Conservation (phyloP, 1,284 basidiomycete species). For the Agroathelia rolfsii region DNA sequence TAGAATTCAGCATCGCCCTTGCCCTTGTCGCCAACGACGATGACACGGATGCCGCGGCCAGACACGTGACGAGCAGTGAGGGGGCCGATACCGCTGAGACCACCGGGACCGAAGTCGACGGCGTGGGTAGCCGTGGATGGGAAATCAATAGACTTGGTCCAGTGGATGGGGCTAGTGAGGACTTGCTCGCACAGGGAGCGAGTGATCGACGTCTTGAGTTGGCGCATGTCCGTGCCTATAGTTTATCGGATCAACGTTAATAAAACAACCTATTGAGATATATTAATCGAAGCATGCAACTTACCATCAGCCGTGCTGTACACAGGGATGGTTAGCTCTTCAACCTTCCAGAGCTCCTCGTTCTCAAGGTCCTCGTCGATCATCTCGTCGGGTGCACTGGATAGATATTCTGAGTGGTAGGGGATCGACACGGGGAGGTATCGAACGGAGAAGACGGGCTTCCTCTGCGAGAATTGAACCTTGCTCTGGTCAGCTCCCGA, state of each 20-base stretch:
- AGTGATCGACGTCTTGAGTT: slow-evolving; percentile 56
- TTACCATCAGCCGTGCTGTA: slow-evolving; percentile 88
- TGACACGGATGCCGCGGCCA: slow-evolving; percentile 84
- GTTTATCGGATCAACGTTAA: slow-evolving; percentile 10
- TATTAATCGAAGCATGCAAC: no score
- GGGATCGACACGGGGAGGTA: slow-evolving; percentile 94
- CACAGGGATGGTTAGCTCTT: slow-evolving; percentile 76
- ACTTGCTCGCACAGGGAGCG: slow-evolving; percentile 87
- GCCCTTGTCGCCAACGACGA: slow-evolving; percentile 80
- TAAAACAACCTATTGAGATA: slow-evolving; percentile 9
- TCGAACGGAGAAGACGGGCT: slow-evolving; percentile 86
- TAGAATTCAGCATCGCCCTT: slow-evolving; percentile 84
- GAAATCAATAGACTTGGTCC: slow-evolving; percentile 85
- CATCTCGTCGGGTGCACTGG: slow-evolving; percentile 70
- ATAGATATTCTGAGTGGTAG: slow-evolving; percentile 86
- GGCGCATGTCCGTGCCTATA: slow-evolving; percentile 76
- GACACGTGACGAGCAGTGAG: slow-evolving; percentile 87
- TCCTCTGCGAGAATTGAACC: slow-evolving; percentile 87
- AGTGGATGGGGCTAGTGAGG: slow-evolving; percentile 87
- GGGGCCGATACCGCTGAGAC: slow-evolving; percentile 86
- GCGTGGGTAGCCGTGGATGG: slow-evolving; percentile 87
- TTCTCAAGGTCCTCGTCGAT: slow-evolving; percentile 65
- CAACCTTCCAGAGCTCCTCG: slow-evolving; percentile 73
- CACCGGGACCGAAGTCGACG: slow-evolving; percentile 94
- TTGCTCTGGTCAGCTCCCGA: slow-evolving; percentile 90